Evolutionary conservation across 257 asterid species (phyloP), one percentile per base, ranked within the genome.

Genomic region (Solanum pennellii): DNA sequence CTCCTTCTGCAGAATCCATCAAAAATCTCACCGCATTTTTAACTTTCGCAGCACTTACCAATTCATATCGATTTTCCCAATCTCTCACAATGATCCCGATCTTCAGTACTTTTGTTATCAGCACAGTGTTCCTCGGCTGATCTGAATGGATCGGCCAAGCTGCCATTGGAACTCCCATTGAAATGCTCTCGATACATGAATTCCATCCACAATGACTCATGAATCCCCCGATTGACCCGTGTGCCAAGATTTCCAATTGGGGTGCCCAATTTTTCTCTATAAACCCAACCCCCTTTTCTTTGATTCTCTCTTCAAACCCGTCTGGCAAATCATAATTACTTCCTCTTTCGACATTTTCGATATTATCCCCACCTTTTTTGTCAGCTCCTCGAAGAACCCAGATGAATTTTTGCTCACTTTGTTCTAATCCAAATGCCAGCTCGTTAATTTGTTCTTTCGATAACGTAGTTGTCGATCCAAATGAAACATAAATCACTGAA

Each of bases 401-500:
- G 3, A 47, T 29, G 44, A 80, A 80, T 12, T 80, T 80, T 29
- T 47, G 18, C 11, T 2, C 85, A 49, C 85, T 49, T 47, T 47
- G 44, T 80, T 80, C 85, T 49, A 80, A 47, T 4, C 85, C 85
- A 47, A 80, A 35, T 47, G 85, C 85, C 44, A 80, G 44, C 85
- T 80, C 44, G 5, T 80, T 15, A 20, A 47, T 29, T 29, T 80
- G 85, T 80, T 80, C 85, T 16, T 80, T 80, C 9, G 20, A 80
- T 49, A 80, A 2, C 3, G 85, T 80, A 27, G 85, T 47, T 27
- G 85, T 47, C 0, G 85, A 80, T 49, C 85, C 85, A 5, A 80
- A 80, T 5, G 85, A 80, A 80, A 80, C 69, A 80, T 80, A 80
- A 80, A 80, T 80, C 85, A 80, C 85, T 47, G 85, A 80, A 49